Base-by-base conservation (phyloP, 768 basidiomycete genomes). In the Sistotremastrum suecicum region DNA sequence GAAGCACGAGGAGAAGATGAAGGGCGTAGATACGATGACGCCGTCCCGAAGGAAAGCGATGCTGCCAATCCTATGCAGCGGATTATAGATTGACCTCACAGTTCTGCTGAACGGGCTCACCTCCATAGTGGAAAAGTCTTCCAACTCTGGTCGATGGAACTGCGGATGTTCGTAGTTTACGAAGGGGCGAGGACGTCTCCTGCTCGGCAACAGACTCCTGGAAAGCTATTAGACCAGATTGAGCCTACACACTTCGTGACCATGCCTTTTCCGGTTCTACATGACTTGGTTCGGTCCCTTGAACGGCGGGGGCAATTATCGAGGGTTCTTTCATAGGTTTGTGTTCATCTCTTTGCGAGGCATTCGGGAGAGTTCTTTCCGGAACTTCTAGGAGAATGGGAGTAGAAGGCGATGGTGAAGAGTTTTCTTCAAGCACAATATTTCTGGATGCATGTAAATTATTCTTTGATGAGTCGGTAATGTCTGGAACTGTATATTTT, bases 71-170 rank as follows among this genome's bases (percentile, higher is more conserved):
- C 92, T 97, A 53, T 1, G n/a, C 31, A 11, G 35, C 7, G 12
- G 29, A 29, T 38, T 20, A 46, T 44, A 46, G 4, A 20, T 20
- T 5, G 11, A 32, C 9, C 12, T 28, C 10, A 42, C 32, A 43
- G 34, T 11, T 28, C 4, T 3, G 35, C 37, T 34, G 9, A 39
- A 20, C 8, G 29, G 34, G 55, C 70, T 40, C 56, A 83, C 92
- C 87, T 54, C 94, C 94, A 48, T 98, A 97, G 53, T 98, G 94
- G 53, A 98, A 86, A 5, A 98, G 58, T 10, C 92, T 73, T 3
- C 89, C 92, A 6, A 98, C 68, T 7, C 82, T 73, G 0, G 91
- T 94, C 0, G 89, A 86, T 10, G 94, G 94, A 0, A 98, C 90
- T 59, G 75, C 86, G 4, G 91, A 94, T 0, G 89, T 78, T 56